These are phyloP conservation scores for Alternaria longipes DNA, from an alignment of 2,329 filamentous ascomycete genomes.

Conservation along the genomic window DNA sequence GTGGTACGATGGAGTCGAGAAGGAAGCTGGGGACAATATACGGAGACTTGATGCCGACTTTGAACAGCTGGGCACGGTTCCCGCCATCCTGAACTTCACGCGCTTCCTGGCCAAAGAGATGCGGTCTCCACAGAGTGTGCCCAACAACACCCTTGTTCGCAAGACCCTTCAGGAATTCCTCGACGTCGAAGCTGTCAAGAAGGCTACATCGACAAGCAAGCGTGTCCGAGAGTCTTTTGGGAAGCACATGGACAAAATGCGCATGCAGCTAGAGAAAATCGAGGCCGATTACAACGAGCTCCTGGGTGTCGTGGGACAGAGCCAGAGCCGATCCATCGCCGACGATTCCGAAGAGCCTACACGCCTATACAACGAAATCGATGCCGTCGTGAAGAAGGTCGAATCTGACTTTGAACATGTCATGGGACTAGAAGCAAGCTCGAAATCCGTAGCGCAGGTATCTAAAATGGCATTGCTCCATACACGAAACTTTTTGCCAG, in stretches of 20 bases:
- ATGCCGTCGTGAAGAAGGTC: conserved; percentile 86
- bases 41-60: conserved; percentile 75
- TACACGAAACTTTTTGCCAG: conserved; percentile 70
- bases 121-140: conserved; percentile 38
- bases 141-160: conserved; percentile 35
- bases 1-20: conserved; percentile 73
- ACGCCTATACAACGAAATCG: conserved; percentile 82
- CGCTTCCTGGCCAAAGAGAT: conserved; percentile 53
- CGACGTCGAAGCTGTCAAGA: conserved; percentile 75
- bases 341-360: conserved; percentile 69
- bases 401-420: conserved; percentile 84
- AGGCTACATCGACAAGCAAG: conserved; percentile 74
- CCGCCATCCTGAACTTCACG: conserved; percentile 72
- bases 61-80: conserved; percentile 69
- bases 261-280: conserved; percentile 53
- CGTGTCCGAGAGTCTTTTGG: conserved; percentile 71
- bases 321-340: conserved; percentile 62
- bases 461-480: conserved; percentile 72
- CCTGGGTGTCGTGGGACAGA: conserved; percentile 54
- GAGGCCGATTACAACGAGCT: conserved; percentile 57
- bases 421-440: conserved; percentile 71
- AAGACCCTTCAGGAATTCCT: conserved; percentile 65
- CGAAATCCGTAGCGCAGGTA: conserved; percentile 69
- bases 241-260: conserved; percentile 58
- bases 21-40: conserved; percentile 72